A percentile compares a stretch with the other conserved stretches of the same genome.
phyloP scores from a whole-genome alignment of 2,329 filamentous ascomycete species.

The Paecilomyces sp. region DNA sequence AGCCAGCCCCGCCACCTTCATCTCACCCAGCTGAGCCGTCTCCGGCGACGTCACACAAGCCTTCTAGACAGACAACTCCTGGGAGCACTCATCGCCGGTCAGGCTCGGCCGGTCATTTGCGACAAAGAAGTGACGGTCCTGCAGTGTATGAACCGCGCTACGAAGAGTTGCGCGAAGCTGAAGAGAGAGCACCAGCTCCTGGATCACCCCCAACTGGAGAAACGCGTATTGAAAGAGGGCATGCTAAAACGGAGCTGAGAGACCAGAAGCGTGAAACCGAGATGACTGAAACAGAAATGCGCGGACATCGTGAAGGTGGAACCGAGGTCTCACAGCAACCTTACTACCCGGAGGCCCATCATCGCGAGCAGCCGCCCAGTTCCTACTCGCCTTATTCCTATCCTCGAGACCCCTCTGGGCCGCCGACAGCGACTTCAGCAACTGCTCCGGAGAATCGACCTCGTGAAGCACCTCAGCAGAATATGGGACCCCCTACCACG shows the following conservation, averaged over 20 bases:
- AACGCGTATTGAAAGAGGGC: neutral
- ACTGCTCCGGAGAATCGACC: neutral
- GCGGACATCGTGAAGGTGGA: neutral
- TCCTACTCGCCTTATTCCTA: neutral
- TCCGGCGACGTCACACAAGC: neutral
- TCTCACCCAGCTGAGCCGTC: conserved; percentile 38
- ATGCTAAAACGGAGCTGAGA: neutral
- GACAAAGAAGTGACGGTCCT: conserved; percentile 6
- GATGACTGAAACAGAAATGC: neutral
- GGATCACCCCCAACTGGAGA: neutral
- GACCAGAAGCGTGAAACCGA: neutral
- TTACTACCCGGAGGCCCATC: conserved; percentile 2
- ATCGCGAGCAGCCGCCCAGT: neutral
- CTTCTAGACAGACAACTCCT: conserved; percentile 4
- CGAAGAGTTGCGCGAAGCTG: neutral
- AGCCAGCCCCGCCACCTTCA: conserved; percentile 44
- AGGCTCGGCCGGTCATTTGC: conserved; percentile 3
- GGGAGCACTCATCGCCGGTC: neutral
- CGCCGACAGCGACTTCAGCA: neutral
- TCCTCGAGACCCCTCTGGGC: neutral
- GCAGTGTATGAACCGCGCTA: neutral
- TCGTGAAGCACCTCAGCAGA: neutral
- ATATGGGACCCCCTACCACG: neutral
- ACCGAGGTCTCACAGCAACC: conserved; percentile 1
- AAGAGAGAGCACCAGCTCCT: neutral